Base-by-base conservation (phyloP, 139 green algal species). In the Micractinium sp. region DNA sequence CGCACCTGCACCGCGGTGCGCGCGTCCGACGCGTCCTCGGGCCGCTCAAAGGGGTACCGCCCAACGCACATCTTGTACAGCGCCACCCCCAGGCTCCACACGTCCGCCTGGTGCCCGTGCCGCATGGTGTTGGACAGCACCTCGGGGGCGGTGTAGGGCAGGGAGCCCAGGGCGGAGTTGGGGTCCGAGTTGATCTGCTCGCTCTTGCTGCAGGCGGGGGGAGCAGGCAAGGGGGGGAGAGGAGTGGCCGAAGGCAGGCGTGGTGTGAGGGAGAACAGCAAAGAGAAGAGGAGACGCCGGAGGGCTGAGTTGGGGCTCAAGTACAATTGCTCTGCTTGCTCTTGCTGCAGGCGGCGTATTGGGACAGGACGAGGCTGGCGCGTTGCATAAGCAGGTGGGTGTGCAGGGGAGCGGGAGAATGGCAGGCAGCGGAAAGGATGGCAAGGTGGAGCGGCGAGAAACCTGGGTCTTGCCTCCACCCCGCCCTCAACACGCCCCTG, bases 141-240 rank as follows among this genome's bases (percentile, higher is more conserved):
- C 84, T 93, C 90, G 0, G 91, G 91, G 2, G 91, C 85, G 16
- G 91, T 94, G 83, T 93, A 94, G 23, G 87, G 89, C 56, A 93
- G 85, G 41, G 47, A 73, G 33, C 85, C 90, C 61, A 94, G 87
- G 69, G 90, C 90, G 33, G 36, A 80, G 47, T 90, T 89, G 61
- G 91, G 91, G 83, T 93, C 91, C 39, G 83, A 90, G 60, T 90
- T 93, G 60, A 92, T 91, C 71, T 93, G 91, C 90, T 92, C 87
- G 80, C 33, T 86, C 60, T 92, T 89, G 60, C 81, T 89, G 85
- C 92, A 93, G 35, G 56, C 22, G 31, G 61, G 27, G 35, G n/a
- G 63, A 36, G 39, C 71, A 53, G 29, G 31, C 3, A n/a, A 9
- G 63, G 29, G 23, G 81, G 74, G 81, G 39, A 35, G 33, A n/a